Evolutionary conservation across 2,329 filamentous ascomycete genomes (phyloP).

Genomic region (Exophiala calicioides): DNA sequence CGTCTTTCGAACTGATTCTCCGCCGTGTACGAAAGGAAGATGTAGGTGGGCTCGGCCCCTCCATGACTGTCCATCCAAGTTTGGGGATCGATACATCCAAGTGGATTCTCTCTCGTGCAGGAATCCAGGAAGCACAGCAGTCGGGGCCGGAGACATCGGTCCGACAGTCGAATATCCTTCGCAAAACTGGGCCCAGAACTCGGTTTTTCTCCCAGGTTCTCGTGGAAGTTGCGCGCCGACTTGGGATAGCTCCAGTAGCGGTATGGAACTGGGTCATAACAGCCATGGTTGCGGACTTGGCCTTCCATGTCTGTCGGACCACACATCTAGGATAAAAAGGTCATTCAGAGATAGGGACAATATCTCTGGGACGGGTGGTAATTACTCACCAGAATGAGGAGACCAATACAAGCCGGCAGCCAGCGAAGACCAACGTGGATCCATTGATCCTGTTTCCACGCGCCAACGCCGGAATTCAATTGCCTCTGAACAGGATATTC

Average conservation of each 20-base stretch:
- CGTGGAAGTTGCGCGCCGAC: conserved; percentile 14
- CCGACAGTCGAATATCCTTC: conserved; percentile 10
- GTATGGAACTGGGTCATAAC: conserved; percentile 17
- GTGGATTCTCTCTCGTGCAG: conserved; percentile 2
- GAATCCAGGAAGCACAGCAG: conserved; percentile 16
- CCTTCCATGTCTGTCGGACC: conserved; percentile 12
- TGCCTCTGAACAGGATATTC: conserved; percentile 3
- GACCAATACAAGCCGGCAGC: conserved; percentile 19
- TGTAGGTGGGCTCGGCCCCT: conserved; percentile 14
- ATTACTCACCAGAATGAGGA: conserved; percentile 14
- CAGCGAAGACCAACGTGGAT: conserved; percentile 11
- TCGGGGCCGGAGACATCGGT: conserved; percentile 13
- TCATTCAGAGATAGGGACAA: neutral
- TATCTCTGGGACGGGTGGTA: neutral
- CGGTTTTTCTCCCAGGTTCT: conserved; percentile 12
- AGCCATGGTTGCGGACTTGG: conserved; percentile 18
- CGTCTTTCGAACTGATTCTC: conserved; percentile 18
- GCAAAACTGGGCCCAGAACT: neutral
- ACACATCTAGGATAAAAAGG: neutral
- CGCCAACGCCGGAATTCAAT: neutral
- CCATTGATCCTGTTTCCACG: conserved; percentile 17
- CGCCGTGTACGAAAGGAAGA: conserved; percentile 21
- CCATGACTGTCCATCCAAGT: conserved; percentile 12
- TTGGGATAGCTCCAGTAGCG: conserved; percentile 17
- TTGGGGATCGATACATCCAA: conserved; percentile 11